phyloP scores from a whole-genome alignment of 306 rosid species.

The Sesbania bispinosa region DNA sequence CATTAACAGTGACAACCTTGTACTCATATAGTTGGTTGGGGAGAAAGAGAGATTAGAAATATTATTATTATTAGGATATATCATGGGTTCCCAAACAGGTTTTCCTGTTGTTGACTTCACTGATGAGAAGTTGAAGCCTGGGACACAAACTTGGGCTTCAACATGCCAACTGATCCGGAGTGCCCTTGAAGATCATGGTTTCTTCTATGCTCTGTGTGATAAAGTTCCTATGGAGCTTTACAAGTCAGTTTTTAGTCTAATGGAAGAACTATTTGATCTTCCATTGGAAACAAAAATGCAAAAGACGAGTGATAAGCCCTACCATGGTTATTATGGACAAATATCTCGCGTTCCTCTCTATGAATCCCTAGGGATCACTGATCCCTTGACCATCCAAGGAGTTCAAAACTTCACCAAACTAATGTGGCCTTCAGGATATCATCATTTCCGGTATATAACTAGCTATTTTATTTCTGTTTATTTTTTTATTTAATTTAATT shows the following conservation, averaged over 20 bases:
- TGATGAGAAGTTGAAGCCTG: conserved; percentile 19
- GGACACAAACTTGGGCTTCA: conserved; percentile 10
- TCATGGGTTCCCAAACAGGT: conserved; percentile 8
- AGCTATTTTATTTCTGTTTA: background rate
- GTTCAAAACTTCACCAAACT: conserved; percentile 21
- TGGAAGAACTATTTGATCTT: conserved; percentile 32
- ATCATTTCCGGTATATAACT: conserved; percentile 27
- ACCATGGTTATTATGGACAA: conserved; percentile 28
- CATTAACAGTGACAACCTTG: background rate
- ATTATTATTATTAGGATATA: background rate
- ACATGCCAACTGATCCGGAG: conserved; percentile 16
- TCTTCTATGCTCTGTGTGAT: conserved; percentile 17
- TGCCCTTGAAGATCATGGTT: conserved; percentile 35
- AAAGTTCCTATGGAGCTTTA: conserved; percentile 25
- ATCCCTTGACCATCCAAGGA: conserved; percentile 4
- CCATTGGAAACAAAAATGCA: conserved; percentile 34
- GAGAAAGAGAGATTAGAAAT: background rate
- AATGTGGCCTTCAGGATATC: conserved; percentile 39
- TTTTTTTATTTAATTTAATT: background rate
- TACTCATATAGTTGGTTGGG: background rate
- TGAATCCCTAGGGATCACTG: conserved; percentile 25
- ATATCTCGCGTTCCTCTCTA: background rate
- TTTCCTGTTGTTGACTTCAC: conserved; percentile 25
- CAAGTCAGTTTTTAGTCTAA: conserved; percentile 31
- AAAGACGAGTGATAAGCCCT: conserved; percentile 16